These are phyloP conservation scores for Cladosporium phlei DNA, from an alignment of 2,329 filamentous ascomycete genomes.

Conservation along the genomic window DNA sequence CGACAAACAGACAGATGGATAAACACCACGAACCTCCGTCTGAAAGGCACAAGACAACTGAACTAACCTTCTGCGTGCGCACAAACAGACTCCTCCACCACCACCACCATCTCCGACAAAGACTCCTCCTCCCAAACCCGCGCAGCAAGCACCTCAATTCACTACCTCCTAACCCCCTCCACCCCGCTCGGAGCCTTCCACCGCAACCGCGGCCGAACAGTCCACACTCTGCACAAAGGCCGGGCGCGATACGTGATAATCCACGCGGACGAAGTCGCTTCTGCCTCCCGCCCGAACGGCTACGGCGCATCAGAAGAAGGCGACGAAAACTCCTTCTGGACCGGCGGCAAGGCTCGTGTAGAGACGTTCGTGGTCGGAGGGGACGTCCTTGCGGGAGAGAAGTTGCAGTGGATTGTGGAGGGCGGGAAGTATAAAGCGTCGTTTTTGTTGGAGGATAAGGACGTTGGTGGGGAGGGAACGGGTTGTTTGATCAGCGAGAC, in stretches of 20 bases:
- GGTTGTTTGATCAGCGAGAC: slow-evolving; percentile 64
- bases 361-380: slow-evolving; percentile 62
- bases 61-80: too few relatives aligned
- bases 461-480: slow-evolving; percentile 34
- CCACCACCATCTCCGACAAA: background rate
- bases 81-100: slow-evolving; percentile 33
- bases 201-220: slow-evolving; percentile 56
- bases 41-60: too few relatives aligned
- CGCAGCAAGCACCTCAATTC: slow-evolving; percentile 57
- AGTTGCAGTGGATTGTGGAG: slow-evolving; percentile 63
- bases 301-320: slow-evolving; percentile 45
- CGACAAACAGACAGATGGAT: too few relatives aligned
- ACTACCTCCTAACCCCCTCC: slow-evolving; percentile 57
- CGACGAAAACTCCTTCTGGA: slow-evolving; percentile 39
- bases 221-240: slow-evolving; percentile 62
- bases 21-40: too few relatives aligned
- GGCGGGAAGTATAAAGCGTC: slow-evolving; percentile 64
- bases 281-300: slow-evolving; percentile 17
- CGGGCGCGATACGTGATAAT: slow-evolving; percentile 61
- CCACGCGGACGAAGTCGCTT: slow-evolving; percentile 48
- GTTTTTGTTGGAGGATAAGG: slow-evolving; percentile 51
- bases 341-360: slow-evolving; percentile 44
- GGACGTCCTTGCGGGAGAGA: slow-evolving; percentile 55
- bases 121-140: slow-evolving; percentile 37
- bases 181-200: slow-evolving; percentile 59